Percentiles rank a stretch among this genome's conserved stretches.
These are phyloP conservation scores for Exophiala viscosa DNA, from an alignment of 2,329 filamentous ascomycete species.

Conservation along the genomic window DNA sequence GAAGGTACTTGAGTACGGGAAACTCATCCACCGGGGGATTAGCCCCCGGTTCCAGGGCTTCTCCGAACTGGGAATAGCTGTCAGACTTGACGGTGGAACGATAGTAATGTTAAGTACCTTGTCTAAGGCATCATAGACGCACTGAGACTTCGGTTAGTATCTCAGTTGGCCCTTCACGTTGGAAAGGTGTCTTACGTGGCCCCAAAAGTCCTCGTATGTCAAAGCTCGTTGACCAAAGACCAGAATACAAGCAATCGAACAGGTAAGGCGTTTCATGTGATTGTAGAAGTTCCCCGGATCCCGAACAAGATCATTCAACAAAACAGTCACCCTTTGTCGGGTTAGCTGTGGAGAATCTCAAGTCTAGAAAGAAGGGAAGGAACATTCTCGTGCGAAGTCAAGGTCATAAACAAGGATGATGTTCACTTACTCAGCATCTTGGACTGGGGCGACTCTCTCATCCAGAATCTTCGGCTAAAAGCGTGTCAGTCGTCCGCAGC, in stretches of 20 bases:
- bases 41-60: constrained; percentile 33
- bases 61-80: constrained; percentile 31
- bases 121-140: constrained; percentile 9
- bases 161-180: neutral
- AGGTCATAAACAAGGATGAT: constrained; percentile 33
- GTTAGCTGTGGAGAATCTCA: too few relatives aligned
- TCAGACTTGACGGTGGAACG: constrained; percentile 31
- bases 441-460: constrained; percentile 39
- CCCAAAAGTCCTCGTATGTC: constrained; percentile 29
- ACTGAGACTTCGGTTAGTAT: neutral
- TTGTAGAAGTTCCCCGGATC: constrained; percentile 9
- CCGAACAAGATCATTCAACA: constrained; percentile 8
- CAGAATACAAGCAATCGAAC: constrained; percentile 48
- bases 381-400: neutral
- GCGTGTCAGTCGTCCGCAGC: too few relatives aligned
- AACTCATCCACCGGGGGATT: constrained; percentile 49
- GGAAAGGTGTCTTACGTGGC: constrained; percentile 1
- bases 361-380: too few relatives aligned
- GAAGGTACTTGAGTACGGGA: constrained; percentile 42
- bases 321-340: neutral
- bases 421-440: constrained; percentile 51
- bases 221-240: constrained; percentile 46
- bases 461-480: constrained; percentile 30
- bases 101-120: neutral
- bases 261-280: constrained; percentile 17